Percentiles rank a stretch among this genome's conserved stretches.
phyloP scores from a whole-genome alignment of 257 asterid species.

The Eucommia ulmoides region DNA sequence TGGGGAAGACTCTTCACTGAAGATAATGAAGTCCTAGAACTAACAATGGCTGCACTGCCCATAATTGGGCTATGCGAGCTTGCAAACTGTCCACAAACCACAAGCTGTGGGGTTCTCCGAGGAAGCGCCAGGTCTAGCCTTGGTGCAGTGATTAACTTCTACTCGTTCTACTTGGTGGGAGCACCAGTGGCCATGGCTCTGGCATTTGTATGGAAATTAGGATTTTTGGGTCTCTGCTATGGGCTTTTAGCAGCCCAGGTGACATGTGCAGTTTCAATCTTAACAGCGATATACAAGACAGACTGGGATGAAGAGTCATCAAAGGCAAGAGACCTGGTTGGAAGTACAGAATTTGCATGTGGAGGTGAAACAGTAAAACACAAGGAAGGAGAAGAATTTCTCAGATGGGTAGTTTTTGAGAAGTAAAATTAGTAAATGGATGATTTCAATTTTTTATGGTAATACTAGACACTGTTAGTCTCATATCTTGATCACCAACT shows the following conservation, averaged over 20 bases:
- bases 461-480: no score
- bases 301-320: constrained; percentile 77
- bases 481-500: no score
- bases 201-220: constrained; percentile 56
- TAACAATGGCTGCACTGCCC: constrained; percentile 54
- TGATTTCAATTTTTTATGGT: no score
- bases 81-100: constrained; percentile 90
- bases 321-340: constrained; percentile 60
- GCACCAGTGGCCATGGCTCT: constrained; percentile 75
- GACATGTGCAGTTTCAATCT: constrained; percentile 58
- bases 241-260: constrained; percentile 93
- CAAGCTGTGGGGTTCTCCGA: constrained; percentile 81
- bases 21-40: constrained; percentile 56
- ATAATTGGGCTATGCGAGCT: constrained; percentile 91
- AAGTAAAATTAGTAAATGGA: no score
- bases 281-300: constrained; percentile 43
- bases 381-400: no score
- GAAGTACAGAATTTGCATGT: constrained; percentile 27
- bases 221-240: constrained; percentile 73
- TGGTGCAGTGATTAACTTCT: constrained; percentile 70
- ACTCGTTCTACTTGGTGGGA: constrained; percentile 74
- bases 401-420: no score
- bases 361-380: constrained; percentile 26
- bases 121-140: constrained; percentile 78
- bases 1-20: constrained; percentile 70